phyloP scores from a whole-genome alignment of 2,329 filamentous ascomycete genomes.

The Chaetomium globosum region DNA sequence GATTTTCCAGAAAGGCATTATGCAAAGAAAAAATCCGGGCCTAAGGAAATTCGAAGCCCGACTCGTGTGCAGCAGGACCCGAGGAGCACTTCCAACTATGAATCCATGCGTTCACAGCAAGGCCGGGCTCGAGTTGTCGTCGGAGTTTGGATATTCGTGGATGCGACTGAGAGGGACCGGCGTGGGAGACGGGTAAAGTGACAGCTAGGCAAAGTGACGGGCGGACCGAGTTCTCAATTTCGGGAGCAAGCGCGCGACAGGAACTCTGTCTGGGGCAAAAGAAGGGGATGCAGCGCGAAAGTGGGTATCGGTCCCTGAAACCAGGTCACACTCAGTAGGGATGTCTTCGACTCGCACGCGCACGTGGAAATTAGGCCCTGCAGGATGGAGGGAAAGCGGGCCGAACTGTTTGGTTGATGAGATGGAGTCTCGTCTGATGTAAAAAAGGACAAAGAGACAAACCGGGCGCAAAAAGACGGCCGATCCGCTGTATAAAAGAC shows the following conservation, averaged over 20 bases:
- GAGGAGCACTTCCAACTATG: conserved; percentile 12
- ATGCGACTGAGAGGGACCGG: neutral
- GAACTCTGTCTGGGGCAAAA: neutral
- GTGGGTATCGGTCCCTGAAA: conserved; percentile 20
- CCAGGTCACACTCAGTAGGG: conserved; percentile 1
- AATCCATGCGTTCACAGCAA: conserved; percentile 13
- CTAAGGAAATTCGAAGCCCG: neutral
- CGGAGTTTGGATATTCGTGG: neutral
- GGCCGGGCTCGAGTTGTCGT: neutral
- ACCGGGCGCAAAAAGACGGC: neutral
- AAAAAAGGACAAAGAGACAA: neutral
- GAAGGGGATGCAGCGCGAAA: conserved; percentile 18
- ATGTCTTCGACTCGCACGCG: neutral
- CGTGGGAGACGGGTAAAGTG: neutral
- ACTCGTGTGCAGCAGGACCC: neutral
- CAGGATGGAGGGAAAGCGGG: neutral
- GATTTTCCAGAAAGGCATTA: conserved; percentile 20
- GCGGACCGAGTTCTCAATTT: conserved; percentile 1
- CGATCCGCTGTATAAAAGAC: neutral
- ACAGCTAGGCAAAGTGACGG: neutral
- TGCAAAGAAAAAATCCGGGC: conserved; percentile 12
- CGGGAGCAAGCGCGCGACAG: conserved; percentile 7
- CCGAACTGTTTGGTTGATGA: neutral
- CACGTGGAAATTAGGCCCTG: conserved; percentile 16
- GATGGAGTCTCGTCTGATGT: neutral